These are phyloP conservation scores for Talaromyces adpressus DNA, from an alignment of 495 filamentous ascomycete species.

Conservation along the genomic window DNA sequence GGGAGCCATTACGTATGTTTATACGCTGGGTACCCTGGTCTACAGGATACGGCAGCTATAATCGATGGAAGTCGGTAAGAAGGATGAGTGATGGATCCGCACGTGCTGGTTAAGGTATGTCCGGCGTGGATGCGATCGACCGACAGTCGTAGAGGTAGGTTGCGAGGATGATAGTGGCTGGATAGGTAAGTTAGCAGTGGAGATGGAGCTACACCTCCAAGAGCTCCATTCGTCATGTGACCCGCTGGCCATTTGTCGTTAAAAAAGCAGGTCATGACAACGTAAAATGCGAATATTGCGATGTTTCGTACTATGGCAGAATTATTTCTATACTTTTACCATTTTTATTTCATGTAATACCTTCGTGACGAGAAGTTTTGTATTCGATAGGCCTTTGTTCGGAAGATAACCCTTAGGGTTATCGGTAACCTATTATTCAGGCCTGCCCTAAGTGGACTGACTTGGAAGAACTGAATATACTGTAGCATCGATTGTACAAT, in stretches of 20 bases:
- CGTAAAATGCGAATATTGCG: background rate
- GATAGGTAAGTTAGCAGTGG: background rate
- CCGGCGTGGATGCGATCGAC: background rate
- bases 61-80: background rate
- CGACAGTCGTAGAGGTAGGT: background rate
- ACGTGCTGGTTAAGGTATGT: background rate
- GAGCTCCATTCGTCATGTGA: constrained; percentile 2
- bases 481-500: background rate
- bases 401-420: background rate
- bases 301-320: too few relatives aligned
- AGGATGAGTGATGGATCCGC: background rate
- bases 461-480: background rate
- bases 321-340: background rate
- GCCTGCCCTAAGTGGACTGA: too few relatives aligned
- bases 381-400: background rate
- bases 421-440: background rate
- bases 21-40: background rate
- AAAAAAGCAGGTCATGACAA: background rate
- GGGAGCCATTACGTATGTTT: constrained; percentile 46
- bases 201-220: background rate
- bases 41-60: background rate
- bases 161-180: background rate
- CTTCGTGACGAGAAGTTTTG: too few relatives aligned
- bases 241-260: background rate
- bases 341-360: background rate